Evolutionary conservation across 768 basidiomycete genomes (phyloP).

Genomic region (Coprinellus aureogranulatus): DNA sequence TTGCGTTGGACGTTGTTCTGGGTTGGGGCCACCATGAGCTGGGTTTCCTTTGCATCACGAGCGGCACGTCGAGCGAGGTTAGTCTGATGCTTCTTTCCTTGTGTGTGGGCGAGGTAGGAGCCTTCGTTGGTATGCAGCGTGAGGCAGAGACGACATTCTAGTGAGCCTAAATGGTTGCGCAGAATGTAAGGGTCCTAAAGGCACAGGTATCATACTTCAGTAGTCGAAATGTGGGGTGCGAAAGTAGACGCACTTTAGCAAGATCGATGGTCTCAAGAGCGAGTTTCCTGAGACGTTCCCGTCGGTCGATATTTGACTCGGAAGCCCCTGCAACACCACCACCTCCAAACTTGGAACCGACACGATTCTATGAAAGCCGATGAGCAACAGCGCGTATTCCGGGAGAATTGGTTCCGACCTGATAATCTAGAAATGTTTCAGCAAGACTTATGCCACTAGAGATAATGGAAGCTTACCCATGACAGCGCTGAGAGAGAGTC

Average conservation of each 20-base stretch:
- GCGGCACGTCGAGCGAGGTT: conserved; percentile 96
- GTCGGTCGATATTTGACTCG: conserved; percentile 92
- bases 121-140: conserved; percentile 99
- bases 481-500: not conserved
- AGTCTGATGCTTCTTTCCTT: conserved; percentile 99
- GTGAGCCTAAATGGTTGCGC: conserved; percentile 95
- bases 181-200: conserved; percentile 91
- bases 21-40: conserved; percentile 82
- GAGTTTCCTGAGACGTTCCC: conserved; percentile 92
- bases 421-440: conserved; percentile 52
- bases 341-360: conserved; percentile 93
- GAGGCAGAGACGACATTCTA: conserved; percentile 96
- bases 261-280: conserved; percentile 97
- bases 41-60: conserved; percentile 92
- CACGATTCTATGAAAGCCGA: conserved; percentile 68
- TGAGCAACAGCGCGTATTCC: conserved; percentile 13
- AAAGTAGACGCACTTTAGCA: conserved; percentile 67
- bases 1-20: conserved; percentile 83
- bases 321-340: conserved; percentile 94
- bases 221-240: conserved; percentile 8
- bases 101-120: conserved; percentile 97
- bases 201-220: not conserved
- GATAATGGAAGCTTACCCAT: conserved; percentile 36
- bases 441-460: not conserved
- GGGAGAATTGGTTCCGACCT: conserved; percentile 41